Conservation (phyloP, 345 rosid genomes). For the Clausena lansium region DNA sequence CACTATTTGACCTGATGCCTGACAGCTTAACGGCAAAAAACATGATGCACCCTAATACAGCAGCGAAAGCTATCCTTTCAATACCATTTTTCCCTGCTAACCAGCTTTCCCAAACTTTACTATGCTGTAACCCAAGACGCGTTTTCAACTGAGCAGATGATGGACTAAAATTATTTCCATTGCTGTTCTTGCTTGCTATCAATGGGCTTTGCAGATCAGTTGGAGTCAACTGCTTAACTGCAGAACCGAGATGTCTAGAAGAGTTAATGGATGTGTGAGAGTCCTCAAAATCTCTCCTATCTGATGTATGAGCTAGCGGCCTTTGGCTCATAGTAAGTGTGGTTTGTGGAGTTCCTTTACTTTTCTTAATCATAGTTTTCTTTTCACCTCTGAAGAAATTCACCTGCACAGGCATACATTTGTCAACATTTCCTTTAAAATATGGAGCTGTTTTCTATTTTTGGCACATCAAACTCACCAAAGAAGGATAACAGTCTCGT, state of each 20-base stretch:
- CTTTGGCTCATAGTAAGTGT: constrained; percentile 42
- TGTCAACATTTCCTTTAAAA: constrained; percentile 18
- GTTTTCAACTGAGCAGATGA: constrained; percentile 66
- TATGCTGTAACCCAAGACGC: constrained; percentile 45
- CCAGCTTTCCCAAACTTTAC: constrained; percentile 56
- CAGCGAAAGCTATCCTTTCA: constrained; percentile 45
- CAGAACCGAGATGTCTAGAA: constrained; percentile 58
- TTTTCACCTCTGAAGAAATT: constrained; percentile 62
- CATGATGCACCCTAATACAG: constrained; percentile 57
- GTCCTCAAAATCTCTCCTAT: constrained; percentile 42
- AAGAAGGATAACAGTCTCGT: constrained; percentile 70
- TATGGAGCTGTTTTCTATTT: neutral
- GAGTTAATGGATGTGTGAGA: constrained; percentile 44
- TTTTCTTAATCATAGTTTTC: constrained; percentile 49
- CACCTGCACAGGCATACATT: constrained; percentile 42
- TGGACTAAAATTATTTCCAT: constrained; percentile 40
- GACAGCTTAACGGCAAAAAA: constrained; percentile 51
- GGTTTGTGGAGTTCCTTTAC: constrained; percentile 35
- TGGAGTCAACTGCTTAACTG: constrained; percentile 74
- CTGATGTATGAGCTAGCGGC: constrained; percentile 47
- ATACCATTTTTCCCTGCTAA: constrained; percentile 36
- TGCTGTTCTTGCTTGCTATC: constrained; percentile 36
- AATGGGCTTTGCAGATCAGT: constrained; percentile 54
- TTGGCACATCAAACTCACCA: constrained; percentile 50
- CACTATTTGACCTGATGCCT: constrained; percentile 35